Percentiles rank a stretch among this genome's conserved stretches.
phyloP scores from a whole-genome alignment of 805 yeast genomes.

The Kodamaea sagamina region DNA sequence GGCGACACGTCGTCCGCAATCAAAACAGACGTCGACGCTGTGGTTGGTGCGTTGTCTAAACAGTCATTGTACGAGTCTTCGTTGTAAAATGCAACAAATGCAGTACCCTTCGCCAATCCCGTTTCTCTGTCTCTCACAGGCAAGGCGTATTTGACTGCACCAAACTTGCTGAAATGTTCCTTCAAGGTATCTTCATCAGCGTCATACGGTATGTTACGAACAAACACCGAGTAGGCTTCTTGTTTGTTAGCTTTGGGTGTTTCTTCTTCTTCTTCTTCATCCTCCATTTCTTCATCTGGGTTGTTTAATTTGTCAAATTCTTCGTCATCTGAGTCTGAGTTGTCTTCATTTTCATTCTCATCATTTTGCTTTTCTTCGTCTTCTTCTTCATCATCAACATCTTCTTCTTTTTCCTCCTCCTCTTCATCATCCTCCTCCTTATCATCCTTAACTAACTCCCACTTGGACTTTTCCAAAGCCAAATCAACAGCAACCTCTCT shows the following conservation, averaged over 20 bases:
- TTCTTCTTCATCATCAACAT: slow-evolving; percentile 42
- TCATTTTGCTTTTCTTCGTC: slow-evolving; percentile 38
- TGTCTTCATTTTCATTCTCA: slow-evolving; percentile 38
- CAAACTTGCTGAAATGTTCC: slow-evolving; percentile 81
- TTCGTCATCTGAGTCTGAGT: slow-evolving; percentile 25
- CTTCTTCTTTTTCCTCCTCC: slow-evolving; percentile 40
- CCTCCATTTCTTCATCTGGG: slow-evolving; percentile 38
- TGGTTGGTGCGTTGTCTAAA: slow-evolving; percentile 74
- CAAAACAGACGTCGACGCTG: slow-evolving; percentile 61
- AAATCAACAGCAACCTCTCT: slow-evolving; percentile 93
- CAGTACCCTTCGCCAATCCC: slow-evolving; percentile 90
- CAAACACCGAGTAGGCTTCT: slow-evolving; percentile 74
- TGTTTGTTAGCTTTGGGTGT: slow-evolving; percentile 55
- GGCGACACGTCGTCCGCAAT: slow-evolving; percentile 92
- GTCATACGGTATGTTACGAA: slow-evolving; percentile 93
- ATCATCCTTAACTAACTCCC: slow-evolving; percentile 59
- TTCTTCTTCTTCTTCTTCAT: slow-evolving; percentile 27
- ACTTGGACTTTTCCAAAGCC: slow-evolving; percentile 84
- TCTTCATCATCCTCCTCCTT: slow-evolving; percentile 39
- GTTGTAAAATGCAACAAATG: slow-evolving; percentile 81
- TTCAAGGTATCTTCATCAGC: slow-evolving; percentile 77
- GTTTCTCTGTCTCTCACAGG: slow-evolving; percentile 88
- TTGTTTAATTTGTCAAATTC: slow-evolving; percentile 35
- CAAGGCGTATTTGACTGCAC: slow-evolving; percentile 86
- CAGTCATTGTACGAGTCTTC: slow-evolving; percentile 68